A percentile compares a stretch with the other conserved stretches of the same genome.
phyloP scores from a whole-genome alignment of 169 alveolate species.

The Cryptosporidium muris region DNA sequence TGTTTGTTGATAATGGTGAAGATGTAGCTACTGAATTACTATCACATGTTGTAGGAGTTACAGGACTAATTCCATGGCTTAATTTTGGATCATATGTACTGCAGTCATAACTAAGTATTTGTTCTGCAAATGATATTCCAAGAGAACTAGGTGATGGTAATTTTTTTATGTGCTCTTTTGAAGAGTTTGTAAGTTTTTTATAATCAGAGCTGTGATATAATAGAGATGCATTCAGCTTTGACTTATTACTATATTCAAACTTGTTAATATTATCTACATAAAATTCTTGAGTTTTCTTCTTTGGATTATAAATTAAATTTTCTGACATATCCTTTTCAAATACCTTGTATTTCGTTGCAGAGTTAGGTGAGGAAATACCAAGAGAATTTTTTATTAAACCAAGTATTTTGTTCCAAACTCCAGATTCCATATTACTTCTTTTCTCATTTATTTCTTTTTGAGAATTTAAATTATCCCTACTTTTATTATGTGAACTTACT shows the following conservation, averaged over 20 bases:
- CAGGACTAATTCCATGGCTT: constrained; percentile 11
- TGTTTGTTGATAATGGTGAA: constrained; percentile 65
- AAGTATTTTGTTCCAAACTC: constrained; percentile 57
- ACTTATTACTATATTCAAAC: neutral
- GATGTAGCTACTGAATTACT: constrained; percentile 54
- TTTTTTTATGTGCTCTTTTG: too few species aligned
- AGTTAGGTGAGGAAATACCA: constrained; percentile 17
- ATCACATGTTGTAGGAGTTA: constrained; percentile 66
- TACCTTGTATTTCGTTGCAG: neutral
- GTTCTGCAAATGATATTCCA: constrained; percentile 71
- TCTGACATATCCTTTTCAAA: too few species aligned
- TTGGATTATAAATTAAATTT: too few species aligned
- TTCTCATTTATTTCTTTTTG: constrained; percentile 11
- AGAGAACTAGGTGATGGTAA: neutral
- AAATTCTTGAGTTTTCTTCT: too few species aligned
- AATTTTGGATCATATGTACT: constrained; percentile 19
- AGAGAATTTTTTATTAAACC: constrained; percentile 55
- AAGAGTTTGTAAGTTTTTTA: too few species aligned
- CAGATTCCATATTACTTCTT: constrained; percentile 7
- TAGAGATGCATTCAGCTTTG: neutral
- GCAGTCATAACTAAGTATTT: constrained; percentile 35
- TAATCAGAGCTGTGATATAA: too few species aligned
- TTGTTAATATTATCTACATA: too few species aligned
- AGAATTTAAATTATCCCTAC: too few species aligned
- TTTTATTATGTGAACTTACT: too few species aligned